Evolutionary conservation across 371 early-diverging fungal genomes (phyloP).

Genomic region (Apophysomyces trapeziformis): DNA sequence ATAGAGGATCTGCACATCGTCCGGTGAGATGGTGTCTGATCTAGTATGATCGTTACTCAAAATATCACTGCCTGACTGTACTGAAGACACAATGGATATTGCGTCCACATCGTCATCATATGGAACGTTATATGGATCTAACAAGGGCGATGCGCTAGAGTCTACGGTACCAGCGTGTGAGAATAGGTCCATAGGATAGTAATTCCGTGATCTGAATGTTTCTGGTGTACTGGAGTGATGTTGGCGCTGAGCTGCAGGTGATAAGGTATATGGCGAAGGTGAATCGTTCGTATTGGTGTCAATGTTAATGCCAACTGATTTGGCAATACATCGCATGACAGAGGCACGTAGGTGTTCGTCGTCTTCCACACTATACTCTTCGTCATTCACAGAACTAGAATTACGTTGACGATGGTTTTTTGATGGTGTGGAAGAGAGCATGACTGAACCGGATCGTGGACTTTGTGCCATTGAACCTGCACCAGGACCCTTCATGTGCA

Average conservation of each 20-base stretch:
- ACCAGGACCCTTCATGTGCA: slow-evolving; percentile 22
- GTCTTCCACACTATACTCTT: slow-evolving; percentile 66
- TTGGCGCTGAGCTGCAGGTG: slow-evolving; percentile 8
- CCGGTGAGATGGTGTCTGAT: slow-evolving; percentile 48
- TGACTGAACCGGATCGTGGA: neutral
- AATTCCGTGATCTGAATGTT: slow-evolving; percentile 14
- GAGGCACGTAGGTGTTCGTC: slow-evolving; percentile 65
- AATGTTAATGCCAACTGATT: slow-evolving; percentile 34
- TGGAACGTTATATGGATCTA: slow-evolving; percentile 35
- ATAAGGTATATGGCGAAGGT: slow-evolving; percentile 16
- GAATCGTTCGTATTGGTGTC: slow-evolving; percentile 14
- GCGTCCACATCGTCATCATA: slow-evolving; percentile 45
- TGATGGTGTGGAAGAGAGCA: slow-evolving; percentile 16
- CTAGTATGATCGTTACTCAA: slow-evolving; percentile 14
- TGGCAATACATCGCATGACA: slow-evolving; percentile 68
- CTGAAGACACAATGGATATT: slow-evolving; percentile 50
- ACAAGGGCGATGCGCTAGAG: slow-evolving; percentile 35
- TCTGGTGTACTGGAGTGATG: slow-evolving; percentile 9
- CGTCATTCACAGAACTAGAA: slow-evolving; percentile 18
- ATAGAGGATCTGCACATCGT: slow-evolving; percentile 71
- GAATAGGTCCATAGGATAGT: slow-evolving; percentile 52
- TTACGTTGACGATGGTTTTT: slow-evolving; percentile 35
- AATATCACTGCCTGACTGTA: slow-evolving; percentile 39
- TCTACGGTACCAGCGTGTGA: slow-evolving; percentile 48
- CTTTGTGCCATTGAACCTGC: slow-evolving; percentile 2